Percentiles rank a stretch among this genome's conserved stretches.
These are phyloP conservation scores for Allium fistulosum DNA, from an alignment of 106 monocot genomes.

Conservation along the genomic window DNA sequence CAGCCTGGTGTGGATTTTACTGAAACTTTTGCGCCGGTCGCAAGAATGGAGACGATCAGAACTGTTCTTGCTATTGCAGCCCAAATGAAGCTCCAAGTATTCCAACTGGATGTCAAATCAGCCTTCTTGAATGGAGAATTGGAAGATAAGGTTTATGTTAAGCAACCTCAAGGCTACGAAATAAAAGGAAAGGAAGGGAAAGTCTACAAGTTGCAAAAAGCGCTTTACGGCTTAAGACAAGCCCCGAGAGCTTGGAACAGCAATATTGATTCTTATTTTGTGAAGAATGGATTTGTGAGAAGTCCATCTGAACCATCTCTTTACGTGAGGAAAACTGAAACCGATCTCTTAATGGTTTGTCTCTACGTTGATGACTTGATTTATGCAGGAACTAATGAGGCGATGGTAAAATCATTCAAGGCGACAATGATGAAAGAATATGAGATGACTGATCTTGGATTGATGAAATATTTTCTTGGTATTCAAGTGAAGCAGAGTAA, in stretches of 20 bases:
- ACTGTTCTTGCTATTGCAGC: neutral
- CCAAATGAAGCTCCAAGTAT: neutral
- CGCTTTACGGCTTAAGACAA: neutral
- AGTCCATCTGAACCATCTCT: neutral
- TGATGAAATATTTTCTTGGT: conserved; percentile 1
- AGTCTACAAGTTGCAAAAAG: neutral
- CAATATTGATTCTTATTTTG: neutral
- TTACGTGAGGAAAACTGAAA: neutral
- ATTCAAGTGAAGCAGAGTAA: neutral
- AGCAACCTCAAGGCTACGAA: neutral
- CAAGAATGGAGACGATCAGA: no score
- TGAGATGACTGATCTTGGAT: conserved; percentile 1
- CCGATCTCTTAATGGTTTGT: neutral
- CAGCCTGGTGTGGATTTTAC: no score
- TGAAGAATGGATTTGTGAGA: neutral
- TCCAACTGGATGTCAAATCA: neutral
- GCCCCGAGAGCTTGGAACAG: neutral
- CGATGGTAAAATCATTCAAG: neutral
- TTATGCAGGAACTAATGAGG: neutral
- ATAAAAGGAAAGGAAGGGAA: conserved; percentile 1
- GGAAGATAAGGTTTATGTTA: neutral
- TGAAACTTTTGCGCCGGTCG: no score
- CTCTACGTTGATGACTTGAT: conserved; percentile 23
- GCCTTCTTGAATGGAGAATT: conserved; percentile 6
- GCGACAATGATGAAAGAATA: neutral